A percentile compares a stretch with the other conserved stretches of the same genome.
These are phyloP conservation scores for Ceratobasidium sp. DNA, from an alignment of 1,284 basidiomycete species.

Conservation along the genomic window DNA sequence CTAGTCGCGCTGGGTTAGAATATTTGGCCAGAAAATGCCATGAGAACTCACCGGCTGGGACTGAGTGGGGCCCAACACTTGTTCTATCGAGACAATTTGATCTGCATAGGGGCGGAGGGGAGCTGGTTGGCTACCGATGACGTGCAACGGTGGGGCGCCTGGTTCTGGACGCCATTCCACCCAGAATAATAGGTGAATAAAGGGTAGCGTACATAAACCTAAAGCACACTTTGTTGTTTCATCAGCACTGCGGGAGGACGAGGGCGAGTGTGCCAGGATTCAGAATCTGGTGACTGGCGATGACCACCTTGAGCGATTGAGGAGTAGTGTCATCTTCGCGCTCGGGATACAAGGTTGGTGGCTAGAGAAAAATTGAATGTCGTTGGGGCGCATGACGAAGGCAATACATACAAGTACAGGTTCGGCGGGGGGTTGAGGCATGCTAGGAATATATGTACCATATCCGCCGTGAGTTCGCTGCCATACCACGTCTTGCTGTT, in stretches of 20 bases:
- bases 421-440: constrained; percentile 34
- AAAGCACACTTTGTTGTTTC: constrained; percentile 25
- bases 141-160: constrained; percentile 22
- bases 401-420: constrained; percentile 34
- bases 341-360: constrained; percentile 30
- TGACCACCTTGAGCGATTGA: constrained; percentile 9
- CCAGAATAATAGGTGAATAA: background rate
- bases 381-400: no score
- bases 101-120: constrained; percentile 10
- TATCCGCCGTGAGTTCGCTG: constrained; percentile 9
- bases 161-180: constrained; percentile 23
- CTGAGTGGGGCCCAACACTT: background rate
- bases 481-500: no score
- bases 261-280: constrained; percentile 41
- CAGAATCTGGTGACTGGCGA: constrained; percentile 29
- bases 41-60: constrained; percentile 5
- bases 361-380: background rate
- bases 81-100: constrained; percentile 15
- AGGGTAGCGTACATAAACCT: background rate
- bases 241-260: constrained; percentile 23
- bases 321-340: constrained; percentile 41
- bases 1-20: no score
- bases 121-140: constrained; percentile 5
- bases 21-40: no score
- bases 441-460: constrained; percentile 40